phyloP scores from a whole-genome alignment of 2,329 filamentous ascomycete species.

The Penicillium digitatum region DNA sequence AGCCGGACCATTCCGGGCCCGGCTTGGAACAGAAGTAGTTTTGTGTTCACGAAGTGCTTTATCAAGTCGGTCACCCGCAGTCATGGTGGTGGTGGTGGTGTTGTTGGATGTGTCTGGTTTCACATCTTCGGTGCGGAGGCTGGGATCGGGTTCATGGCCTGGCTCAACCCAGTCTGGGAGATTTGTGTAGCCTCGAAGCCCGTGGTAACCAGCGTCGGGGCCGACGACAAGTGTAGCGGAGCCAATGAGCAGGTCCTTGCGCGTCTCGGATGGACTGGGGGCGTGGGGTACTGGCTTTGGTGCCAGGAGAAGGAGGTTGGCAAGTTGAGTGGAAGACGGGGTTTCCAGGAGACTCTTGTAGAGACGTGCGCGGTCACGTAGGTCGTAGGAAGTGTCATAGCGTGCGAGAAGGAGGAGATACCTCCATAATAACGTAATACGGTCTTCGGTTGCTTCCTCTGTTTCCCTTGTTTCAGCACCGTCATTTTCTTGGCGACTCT shows the following conservation, averaged over 20 bases:
- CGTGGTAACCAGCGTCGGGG: slow-evolving; percentile 67
- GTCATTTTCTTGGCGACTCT: slow-evolving; percentile 23
- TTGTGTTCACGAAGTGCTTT: slow-evolving; percentile 44
- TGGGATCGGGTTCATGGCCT: slow-evolving; percentile 73
- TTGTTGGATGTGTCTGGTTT: slow-evolving; percentile 33
- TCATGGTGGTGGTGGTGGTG: slow-evolving; percentile 26
- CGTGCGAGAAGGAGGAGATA: slow-evolving; percentile 80
- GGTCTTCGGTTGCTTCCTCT: slow-evolving; percentile 48
- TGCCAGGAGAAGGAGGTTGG: slow-evolving; percentile 82
- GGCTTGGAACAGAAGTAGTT: slow-evolving; percentile 16
- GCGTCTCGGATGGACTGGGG: slow-evolving; percentile 79
- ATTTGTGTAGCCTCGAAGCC: slow-evolving; percentile 71
- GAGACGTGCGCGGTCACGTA: slow-evolving; percentile 83
- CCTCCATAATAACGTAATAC: slow-evolving; percentile 73
- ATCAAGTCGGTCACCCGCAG: slow-evolving; percentile 44
- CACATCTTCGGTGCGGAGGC: slow-evolving; percentile 61
- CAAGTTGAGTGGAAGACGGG: slow-evolving; percentile 72
- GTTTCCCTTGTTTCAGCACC: slow-evolving; percentile 20
- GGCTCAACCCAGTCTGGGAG: slow-evolving; percentile 80
- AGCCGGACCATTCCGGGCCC: slow-evolving; percentile 16
- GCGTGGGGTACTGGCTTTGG: slow-evolving; percentile 91
- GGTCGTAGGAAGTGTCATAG: slow-evolving; percentile 92
- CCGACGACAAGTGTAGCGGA: slow-evolving; percentile 82
- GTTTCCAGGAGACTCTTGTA: slow-evolving; percentile 79
- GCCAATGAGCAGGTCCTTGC: slow-evolving; percentile 73